phyloP scores from a whole-genome alignment of 225 moss, liverwort and hornwort species.

The Pseudoscleropodium purum region DNA sequence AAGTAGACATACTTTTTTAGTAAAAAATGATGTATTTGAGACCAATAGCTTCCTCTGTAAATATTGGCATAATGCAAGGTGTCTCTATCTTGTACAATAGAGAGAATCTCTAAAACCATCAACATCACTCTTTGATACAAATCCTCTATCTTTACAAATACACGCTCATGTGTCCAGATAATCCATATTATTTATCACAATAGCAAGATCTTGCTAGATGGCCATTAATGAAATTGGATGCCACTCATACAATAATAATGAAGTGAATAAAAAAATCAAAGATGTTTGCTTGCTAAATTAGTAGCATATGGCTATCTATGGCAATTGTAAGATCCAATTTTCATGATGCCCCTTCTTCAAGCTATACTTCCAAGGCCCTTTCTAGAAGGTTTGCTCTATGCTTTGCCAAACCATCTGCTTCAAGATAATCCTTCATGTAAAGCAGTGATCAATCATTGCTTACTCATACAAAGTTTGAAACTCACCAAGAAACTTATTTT shows the following conservation, averaged over 20 bases:
- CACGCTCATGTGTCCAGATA: fast-evolving
- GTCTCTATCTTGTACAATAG: not conserved
- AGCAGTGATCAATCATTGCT: not conserved
- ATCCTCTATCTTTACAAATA: fast-evolving
- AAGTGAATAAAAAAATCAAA: not conserved
- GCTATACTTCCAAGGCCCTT: too few relatives aligned
- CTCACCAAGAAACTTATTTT: not conserved
- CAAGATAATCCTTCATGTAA: fast-evolving
- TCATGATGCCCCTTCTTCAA: not conserved
- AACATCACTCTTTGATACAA: not conserved
- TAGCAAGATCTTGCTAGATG: fast-evolving
- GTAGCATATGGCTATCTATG: fast-evolving
- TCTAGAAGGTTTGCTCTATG: too few relatives aligned
- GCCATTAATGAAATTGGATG: fast-evolving
- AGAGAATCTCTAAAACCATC: not conserved
- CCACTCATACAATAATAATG: not conserved
- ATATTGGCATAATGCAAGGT: not conserved
- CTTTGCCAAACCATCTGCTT: not conserved
- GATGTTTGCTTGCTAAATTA: not conserved
- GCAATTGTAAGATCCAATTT: not conserved
- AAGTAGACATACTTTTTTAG: fast-evolving
- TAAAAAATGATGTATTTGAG: not conserved
- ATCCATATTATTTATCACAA: not conserved
- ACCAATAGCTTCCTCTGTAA: not conserved
- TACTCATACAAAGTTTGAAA: not conserved